These are phyloP conservation scores for Corrigiola litoralis DNA, from an alignment of 179 eudicot genomes.

Conservation along the genomic window DNA sequence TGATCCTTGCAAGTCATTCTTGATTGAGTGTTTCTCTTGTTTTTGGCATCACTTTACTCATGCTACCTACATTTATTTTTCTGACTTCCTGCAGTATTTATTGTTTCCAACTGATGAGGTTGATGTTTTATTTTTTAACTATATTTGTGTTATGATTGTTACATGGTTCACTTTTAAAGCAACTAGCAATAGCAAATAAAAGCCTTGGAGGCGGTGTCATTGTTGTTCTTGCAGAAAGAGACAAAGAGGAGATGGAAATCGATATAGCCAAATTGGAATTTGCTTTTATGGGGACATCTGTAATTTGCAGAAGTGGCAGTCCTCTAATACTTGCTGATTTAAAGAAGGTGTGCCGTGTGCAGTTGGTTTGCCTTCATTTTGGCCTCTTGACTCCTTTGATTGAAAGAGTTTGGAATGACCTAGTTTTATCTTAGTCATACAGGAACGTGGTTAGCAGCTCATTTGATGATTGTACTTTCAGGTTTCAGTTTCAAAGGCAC, in stretches of 20 bases:
- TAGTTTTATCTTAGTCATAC: neutral
- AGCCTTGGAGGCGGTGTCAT: conserved; percentile 91
- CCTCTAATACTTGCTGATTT: conserved; percentile 96
- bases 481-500: conserved; percentile 97
- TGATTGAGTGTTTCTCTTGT: no score
- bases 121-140: neutral
- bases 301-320: conserved; percentile 96
- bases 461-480: conserved; percentile 22
- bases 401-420: neutral
- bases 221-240: conserved; percentile 95
- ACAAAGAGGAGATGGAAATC: conserved; percentile 96
- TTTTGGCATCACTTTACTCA: no score
- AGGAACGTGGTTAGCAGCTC: neutral
- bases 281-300: conserved; percentile 90
- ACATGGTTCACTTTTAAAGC: conserved; percentile 95
- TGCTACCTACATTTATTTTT: no score
- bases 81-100: no score
- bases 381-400: neutral
- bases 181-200: conserved; percentile 88
- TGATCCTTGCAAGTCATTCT: no score
- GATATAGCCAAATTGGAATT: conserved; percentile 86
- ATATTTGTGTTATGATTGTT: neutral
- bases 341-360: conserved; percentile 53
- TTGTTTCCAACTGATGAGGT: neutral
- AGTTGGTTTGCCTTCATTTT: neutral